Conservation (phyloP, 441 rosid genomes). For the Erodium chrysanthum region DNA sequence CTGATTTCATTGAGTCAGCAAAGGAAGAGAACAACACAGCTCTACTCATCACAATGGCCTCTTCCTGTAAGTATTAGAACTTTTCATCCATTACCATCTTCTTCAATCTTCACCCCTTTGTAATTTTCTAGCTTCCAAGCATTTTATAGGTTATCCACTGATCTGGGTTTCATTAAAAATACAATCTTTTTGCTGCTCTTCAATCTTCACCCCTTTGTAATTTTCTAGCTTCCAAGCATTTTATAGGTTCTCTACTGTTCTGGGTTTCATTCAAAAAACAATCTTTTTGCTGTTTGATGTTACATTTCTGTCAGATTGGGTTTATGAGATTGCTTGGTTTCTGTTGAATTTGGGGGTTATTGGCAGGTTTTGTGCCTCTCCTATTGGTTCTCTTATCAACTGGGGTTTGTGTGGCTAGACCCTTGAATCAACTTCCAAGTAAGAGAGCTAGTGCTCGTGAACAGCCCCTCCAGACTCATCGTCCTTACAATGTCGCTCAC, state of each 20-base stretch:
- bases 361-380: no score
- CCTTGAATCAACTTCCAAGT: slow-evolving; percentile 16
- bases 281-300: background rate
- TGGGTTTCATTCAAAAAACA: background rate
- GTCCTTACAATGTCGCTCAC: slow-evolving; percentile 20
- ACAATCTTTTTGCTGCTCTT: background rate
- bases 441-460: background rate
- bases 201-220: no score
- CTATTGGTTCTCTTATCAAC: no score
- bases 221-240: background rate
- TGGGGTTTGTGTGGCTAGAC: slow-evolving; percentile 13
- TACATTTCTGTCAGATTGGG: background rate
- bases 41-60: background rate
- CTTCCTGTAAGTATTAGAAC: background rate
- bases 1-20: no score
- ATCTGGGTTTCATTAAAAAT: background rate
- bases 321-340: background rate
- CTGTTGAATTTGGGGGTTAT: background rate
- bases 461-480: slow-evolving; percentile 15
- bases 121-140: background rate
- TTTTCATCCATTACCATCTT: background rate
- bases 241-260: background rate
- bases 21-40: background rate
- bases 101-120: background rate
- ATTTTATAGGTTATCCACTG: background rate